phyloP scores from a whole-genome alignment of 2,329 filamentous ascomycete species.

The Pestalotiopsis sp. region DNA sequence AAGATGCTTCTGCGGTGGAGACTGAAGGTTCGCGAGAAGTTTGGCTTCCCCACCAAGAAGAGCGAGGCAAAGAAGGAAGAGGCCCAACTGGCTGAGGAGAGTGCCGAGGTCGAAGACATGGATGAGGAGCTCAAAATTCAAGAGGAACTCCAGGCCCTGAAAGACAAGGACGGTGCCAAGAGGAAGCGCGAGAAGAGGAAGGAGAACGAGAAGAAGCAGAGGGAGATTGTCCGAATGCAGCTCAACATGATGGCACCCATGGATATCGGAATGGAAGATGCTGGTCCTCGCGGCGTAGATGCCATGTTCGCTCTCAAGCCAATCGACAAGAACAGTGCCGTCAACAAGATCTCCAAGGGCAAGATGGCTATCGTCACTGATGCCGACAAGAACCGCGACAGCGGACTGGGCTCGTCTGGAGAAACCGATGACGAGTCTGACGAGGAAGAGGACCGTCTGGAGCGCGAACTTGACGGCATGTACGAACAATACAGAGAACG shows the following conservation, averaged over 20 bases:
- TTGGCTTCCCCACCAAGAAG: conserved; percentile 83
- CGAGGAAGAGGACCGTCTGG: conserved; percentile 79
- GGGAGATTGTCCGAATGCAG: conserved; percentile 94
- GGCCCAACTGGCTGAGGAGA: conserved; percentile 64
- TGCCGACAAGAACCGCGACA: conserved; percentile 63
- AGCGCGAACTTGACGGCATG: conserved; percentile 83
- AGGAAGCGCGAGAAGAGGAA: conserved; percentile 83
- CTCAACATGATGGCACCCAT: conserved; percentile 95
- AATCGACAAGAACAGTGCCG: conserved; percentile 74
- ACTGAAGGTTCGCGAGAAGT: conserved; percentile 84
- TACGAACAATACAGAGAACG: conserved; percentile 85
- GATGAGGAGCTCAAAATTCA: conserved; percentile 93
- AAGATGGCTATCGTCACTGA: conserved; percentile 74
- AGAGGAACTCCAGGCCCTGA: conserved; percentile 80
- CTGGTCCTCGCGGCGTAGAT: conserved; percentile 76
- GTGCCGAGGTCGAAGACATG: conserved; percentile 85
- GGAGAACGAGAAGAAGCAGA: conserved; percentile 93
- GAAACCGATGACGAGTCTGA: conserved; percentile 69
- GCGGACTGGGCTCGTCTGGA: conserved; percentile 55
- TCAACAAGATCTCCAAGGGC: conserved; percentile 72
- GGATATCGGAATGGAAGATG: conserved; percentile 92
- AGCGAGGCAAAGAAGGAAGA: conserved; percentile 45
- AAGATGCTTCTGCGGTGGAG: conserved; percentile 88
- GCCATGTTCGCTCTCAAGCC: conserved; percentile 85
- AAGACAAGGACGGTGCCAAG: conserved; percentile 74